Base-by-base conservation (phyloP, 805 yeast genomes). In the Candida railenensis region DNA sequence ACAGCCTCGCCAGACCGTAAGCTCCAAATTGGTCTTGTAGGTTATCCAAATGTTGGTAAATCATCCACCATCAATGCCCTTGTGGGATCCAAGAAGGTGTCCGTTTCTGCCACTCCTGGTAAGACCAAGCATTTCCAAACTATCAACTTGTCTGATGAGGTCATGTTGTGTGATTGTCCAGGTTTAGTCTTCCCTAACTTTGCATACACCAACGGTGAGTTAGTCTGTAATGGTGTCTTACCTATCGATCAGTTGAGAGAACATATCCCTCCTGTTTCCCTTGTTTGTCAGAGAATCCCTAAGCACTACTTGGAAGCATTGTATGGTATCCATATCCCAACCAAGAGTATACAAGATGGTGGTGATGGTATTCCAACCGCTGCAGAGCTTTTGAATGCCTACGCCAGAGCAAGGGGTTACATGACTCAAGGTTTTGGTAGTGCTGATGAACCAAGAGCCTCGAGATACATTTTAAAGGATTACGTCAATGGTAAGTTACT, bases 91-190 rank as follows among this genome's bases (percentile, higher is more conserved):
- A 94, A 94, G 62, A 91, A 89, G 65, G 99, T 94, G n/a, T 90
- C 97, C 2, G 99, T 94, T 34, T 92, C 98, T 2, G 78, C 98
- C 1, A 94, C 99, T 1, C 99, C 99, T 12, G 99, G 99, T 73
- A 94, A 94, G 65, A 94, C 99, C 12, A 94, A 94, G 65, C 99
- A 94, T 76, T 94, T 94, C 77, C 99, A 94, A 73, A 94, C 99
- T 1, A 91, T 94, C 51, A 80, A 82, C 61, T 76, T 94, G 39
- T 82, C 96, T 1, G 87, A 86, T 44, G 77, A 85, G 33, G 94
- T 94, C 2, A 77, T 90, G 54, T 74, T 94, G 44, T 94, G 98
- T 69, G 99, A 94, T 76, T 94, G 99, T 75, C 99, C 99, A 2
- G 99, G 99, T 78, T 76, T 94, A 51, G 99, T 94, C 15, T 94